Evolutionary conservation across 495 filamentous ascomycete genomes (phyloP), one percentile per base, ranked within the genome.

Genomic region (Acidomyces sp.): DNA sequence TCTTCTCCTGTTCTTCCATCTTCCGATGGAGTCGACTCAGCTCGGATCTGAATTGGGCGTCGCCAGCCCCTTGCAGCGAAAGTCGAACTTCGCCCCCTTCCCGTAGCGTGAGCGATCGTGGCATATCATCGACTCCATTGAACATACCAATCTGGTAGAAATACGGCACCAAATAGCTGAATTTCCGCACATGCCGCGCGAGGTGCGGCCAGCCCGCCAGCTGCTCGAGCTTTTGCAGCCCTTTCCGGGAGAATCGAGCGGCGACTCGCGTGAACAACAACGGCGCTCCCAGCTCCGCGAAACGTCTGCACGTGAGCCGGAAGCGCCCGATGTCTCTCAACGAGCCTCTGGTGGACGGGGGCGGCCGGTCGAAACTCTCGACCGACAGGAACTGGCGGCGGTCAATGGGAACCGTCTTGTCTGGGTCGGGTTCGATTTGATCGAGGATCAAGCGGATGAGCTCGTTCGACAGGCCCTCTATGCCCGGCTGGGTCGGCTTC

Each of bases 151-250:
- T 48, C 10, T 50, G 52, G 60, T 81, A 81, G 56, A 80, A 79
- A 39, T 69, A 75, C 52, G 76, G 76, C 54, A 82, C 72, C 60
- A 82, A 70, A 55, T 83, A 83, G 49, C 73, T 77, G 55, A 83
- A 74, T 52, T 76, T 71, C 56, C 67, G 73, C 34, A 80, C 75
- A 60, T 77, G 68, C 45, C 61, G 64, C 25, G 73, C 69, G 15
- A 78, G 63, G 52, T 77, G 68, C 11, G 56, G 53, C 31, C 61
- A 57, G 21, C 49, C 48, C 18, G 63, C 59, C 24, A 74, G 66
- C 13, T 61, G 61, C 16, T 74, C 67, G 32, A 83, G 55, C 32
- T 70, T 61, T 22, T 60, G 55, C 37, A 83, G 71, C 1, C 75
- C 78, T 37, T 66, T 61, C 10, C 51, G 46, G 4, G 73, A 77